Evolutionary conservation across 805 yeast species (phyloP), one percentile per base, ranked within the genome.

Genomic region (Naumovozyma baii): DNA sequence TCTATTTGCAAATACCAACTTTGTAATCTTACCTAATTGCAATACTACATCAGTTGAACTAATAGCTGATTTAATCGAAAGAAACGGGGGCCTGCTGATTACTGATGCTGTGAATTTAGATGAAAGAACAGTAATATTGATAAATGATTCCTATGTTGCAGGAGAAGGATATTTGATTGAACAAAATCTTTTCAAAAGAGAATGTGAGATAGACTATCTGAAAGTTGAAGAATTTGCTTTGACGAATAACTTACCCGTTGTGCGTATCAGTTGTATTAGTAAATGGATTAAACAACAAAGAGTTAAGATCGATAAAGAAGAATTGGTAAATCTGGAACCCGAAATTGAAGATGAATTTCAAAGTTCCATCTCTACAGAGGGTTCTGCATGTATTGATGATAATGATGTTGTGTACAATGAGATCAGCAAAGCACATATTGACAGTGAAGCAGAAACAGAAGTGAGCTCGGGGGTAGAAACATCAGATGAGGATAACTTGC

Each of bases 131-230:
- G 31, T 50, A 2, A 45, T 51, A 3, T 28, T 59, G 16, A 40
- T 59, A 3, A 52, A 52, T 37, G 57, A 57, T 36, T 42, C 61
- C 2, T 59, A 43, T 43, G 44, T 58, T 4, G 45, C 39, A 22
- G 34, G 36, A 2, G 36, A 47, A 4, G 37, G 34, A 7, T 37
- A 38, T 28, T 13, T 57, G 16, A 40, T 33, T 1, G 39, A 47
- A 18, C 19, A 34, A 8, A 48, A 49, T 17, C 33, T 56, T 10
- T 55, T 59, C 26, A 32, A 39, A 18, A 49, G 45, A 20, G 61
- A 59, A 38, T 45, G 51, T 37, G 41, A 46, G 13, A 32, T 45
- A 4, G 39, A 48, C 39, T 34, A 38, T 9, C 39, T 41, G 10
- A 19, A 13, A 2, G 31, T 47, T 1, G 43, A 47, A 42, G 31